Percentiles rank a stretch among this genome's conserved stretches.
These are phyloP conservation scores for Didymosphaeria variabile DNA, from an alignment of 2,329 filamentous ascomycete genomes.

Conservation along the genomic window DNA sequence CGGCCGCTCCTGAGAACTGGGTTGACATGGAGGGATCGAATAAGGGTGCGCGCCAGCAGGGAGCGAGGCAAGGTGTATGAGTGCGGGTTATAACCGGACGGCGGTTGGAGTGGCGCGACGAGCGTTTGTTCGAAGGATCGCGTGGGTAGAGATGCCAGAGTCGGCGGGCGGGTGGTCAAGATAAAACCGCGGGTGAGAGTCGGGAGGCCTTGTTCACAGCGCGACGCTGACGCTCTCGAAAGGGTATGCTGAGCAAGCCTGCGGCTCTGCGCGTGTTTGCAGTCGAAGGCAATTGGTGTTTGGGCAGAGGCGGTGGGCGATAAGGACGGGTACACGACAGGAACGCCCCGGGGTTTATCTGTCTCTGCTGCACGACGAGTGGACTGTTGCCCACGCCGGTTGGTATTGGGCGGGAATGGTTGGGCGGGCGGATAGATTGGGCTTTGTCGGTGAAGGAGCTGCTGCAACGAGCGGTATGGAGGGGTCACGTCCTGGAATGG, in stretches of 20 bases:
- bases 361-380: constrained; percentile 26
- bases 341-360: constrained; percentile 31
- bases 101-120: neutral
- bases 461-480: constrained; percentile 3
- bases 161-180: constrained; percentile 10
- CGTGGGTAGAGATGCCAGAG: constrained; percentile 18
- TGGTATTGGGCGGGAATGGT: neutral
- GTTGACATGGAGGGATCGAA: constrained; percentile 42
- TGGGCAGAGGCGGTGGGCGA: constrained; percentile 41
- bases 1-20: constrained; percentile 43
- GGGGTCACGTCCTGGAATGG: constrained; percentile 3
- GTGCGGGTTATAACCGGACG: neutral
- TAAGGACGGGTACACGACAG: constrained; percentile 42
- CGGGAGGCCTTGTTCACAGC: constrained; percentile 26
- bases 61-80: constrained; percentile 3
- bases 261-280: constrained; percentile 36
- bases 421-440: constrained; percentile 1
- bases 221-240: constrained; percentile 28
- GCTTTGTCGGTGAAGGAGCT: constrained; percentile 5
- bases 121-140: constrained; percentile 8
- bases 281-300: constrained; percentile 42
- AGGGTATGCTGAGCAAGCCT: constrained; percentile 26
- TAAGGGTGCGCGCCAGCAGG: neutral
- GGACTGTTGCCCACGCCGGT: constrained; percentile 31
- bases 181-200: constrained; percentile 19